Evolutionary conservation across 345 rosid species (phyloP).

Genomic region (Atalantia buxifolia): DNA sequence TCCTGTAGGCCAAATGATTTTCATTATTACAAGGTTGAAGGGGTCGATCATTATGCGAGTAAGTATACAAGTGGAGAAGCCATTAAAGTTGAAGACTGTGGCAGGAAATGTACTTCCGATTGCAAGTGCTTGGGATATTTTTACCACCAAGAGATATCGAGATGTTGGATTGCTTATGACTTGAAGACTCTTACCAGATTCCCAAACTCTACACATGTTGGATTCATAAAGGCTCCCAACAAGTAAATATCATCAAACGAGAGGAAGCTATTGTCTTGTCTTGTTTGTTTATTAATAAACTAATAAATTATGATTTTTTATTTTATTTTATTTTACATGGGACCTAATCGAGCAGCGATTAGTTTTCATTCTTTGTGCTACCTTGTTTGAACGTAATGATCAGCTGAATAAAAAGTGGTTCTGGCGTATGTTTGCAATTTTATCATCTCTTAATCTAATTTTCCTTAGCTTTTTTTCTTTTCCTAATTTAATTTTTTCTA

Average conservation of each 20-base stretch:
- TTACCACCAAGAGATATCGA: slow-evolving; percentile 35
- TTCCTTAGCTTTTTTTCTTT: too few species aligned
- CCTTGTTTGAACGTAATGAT: too few species aligned
- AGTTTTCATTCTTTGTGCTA: too few species aligned
- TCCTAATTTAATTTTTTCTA: too few species aligned
- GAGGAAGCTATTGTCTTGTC: background rate
- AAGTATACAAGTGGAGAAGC: slow-evolving; percentile 42
- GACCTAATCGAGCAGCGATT: too few species aligned
- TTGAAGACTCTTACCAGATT: slow-evolving; percentile 41
- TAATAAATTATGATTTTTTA: too few species aligned
- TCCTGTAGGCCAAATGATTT: slow-evolving; percentile 31
- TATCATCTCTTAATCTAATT: too few species aligned
- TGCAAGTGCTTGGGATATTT: slow-evolving; percentile 68
- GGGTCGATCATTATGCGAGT: slow-evolving; percentile 49
- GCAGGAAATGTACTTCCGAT: slow-evolving; percentile 45
- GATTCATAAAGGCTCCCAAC: slow-evolving; percentile 29
- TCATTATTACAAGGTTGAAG: slow-evolving; percentile 39
- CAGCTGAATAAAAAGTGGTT: too few species aligned
- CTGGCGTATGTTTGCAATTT: too few species aligned
- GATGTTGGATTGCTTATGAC: slow-evolving; percentile 62
- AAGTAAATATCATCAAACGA: background rate
- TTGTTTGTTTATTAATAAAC: too few species aligned
- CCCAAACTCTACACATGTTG: slow-evolving; percentile 31
- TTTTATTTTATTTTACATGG: too few species aligned
- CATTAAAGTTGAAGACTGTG: slow-evolving; percentile 38